Evolutionary conservation across 2,329 filamentous ascomycete genomes (phyloP).

Genomic region (Knufia fluminis): DNA sequence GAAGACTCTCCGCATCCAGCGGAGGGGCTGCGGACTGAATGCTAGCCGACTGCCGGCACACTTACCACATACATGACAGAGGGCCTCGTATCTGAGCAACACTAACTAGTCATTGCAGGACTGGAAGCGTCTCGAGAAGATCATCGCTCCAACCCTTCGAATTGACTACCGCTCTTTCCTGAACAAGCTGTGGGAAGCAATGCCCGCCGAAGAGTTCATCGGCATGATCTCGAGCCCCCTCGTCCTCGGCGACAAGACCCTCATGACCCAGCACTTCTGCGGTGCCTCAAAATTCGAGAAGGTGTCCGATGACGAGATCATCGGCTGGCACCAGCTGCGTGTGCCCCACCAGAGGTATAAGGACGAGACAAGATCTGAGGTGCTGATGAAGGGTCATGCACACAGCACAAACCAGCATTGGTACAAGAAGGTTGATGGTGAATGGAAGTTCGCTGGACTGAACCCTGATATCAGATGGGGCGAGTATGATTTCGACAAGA

Average conservation of each 20-base stretch:
- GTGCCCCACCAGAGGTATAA: constrained; percentile 55
- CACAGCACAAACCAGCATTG: constrained; percentile 30
- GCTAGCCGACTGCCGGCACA: too few species aligned
- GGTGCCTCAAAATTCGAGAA: constrained; percentile 25
- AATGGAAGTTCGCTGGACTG: constrained; percentile 27
- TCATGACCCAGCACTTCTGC: constrained; percentile 58
- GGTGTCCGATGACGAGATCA: constrained; percentile 22
- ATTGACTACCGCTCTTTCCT: constrained; percentile 63
- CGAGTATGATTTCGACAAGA: constrained; percentile 25
- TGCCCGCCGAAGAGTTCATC: constrained; percentile 54
- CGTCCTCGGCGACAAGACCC: constrained; percentile 52
- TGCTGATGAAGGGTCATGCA: constrained; percentile 51
- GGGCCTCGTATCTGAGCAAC: too few species aligned
- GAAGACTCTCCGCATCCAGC: too few species aligned
- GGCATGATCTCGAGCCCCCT: constrained; percentile 48
- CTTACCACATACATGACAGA: too few species aligned
- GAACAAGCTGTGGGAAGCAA: constrained; percentile 51
- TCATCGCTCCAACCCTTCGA: constrained; percentile 44
- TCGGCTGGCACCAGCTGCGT: constrained; percentile 28
- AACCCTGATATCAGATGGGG: constrained; percentile 24
- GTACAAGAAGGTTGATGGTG: constrained; percentile 27
- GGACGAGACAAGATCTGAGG: constrained; percentile 38
- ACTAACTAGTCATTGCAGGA: constrained; percentile 24
- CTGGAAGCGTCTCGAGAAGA: constrained; percentile 32
- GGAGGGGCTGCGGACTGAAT: too few species aligned